phyloP scores from a whole-genome alignment of 2,329 filamentous ascomycete species.

The Corynespora cassiicola region DNA sequence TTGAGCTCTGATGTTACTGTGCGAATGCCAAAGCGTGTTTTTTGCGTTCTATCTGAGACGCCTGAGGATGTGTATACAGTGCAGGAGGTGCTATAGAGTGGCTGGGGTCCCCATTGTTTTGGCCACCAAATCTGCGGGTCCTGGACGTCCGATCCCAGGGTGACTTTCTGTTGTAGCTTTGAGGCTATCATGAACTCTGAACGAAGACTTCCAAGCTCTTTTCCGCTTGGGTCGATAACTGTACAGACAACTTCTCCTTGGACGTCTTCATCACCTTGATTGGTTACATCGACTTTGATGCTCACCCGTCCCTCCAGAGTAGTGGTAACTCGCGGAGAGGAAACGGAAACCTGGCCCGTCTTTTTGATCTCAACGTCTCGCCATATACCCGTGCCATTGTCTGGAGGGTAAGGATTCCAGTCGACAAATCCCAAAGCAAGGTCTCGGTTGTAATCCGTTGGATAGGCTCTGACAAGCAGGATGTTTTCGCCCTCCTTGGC shows the following conservation, averaged over 20 bases:
- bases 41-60: slow-evolving; percentile 43
- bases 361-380: slow-evolving; percentile 63
- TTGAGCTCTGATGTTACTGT: slow-evolving; percentile 62
- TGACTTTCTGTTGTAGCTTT: slow-evolving; percentile 47
- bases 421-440: slow-evolving; percentile 67
- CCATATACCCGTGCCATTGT: slow-evolving; percentile 71
- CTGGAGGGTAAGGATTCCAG: slow-evolving; percentile 67
- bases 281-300: slow-evolving; percentile 30
- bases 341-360: slow-evolving; percentile 55
- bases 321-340: slow-evolving; percentile 33
- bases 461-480: slow-evolving; percentile 61
- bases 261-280: slow-evolving; percentile 14
- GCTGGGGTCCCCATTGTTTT: slow-evolving; percentile 63
- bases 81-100: slow-evolving; percentile 54
- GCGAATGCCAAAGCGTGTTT: slow-evolving; percentile 59
- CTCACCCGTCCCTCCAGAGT: slow-evolving; percentile 23
- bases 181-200: slow-evolving; percentile 10
- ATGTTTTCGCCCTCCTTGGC: slow-evolving; percentile 54
- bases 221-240: slow-evolving; percentile 14
- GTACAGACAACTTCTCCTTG: slow-evolving; percentile 21
- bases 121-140: slow-evolving; percentile 68
- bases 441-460: slow-evolving; percentile 66
- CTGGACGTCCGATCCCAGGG: slow-evolving; percentile 46
- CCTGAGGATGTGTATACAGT: slow-evolving; percentile 25
- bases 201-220: slow-evolving; percentile 14